Evolutionary conservation across 2,329 filamentous ascomycete species (phyloP), one percentile per base, ranked within the genome.

Genomic region (Colletotrichum truncatum): DNA sequence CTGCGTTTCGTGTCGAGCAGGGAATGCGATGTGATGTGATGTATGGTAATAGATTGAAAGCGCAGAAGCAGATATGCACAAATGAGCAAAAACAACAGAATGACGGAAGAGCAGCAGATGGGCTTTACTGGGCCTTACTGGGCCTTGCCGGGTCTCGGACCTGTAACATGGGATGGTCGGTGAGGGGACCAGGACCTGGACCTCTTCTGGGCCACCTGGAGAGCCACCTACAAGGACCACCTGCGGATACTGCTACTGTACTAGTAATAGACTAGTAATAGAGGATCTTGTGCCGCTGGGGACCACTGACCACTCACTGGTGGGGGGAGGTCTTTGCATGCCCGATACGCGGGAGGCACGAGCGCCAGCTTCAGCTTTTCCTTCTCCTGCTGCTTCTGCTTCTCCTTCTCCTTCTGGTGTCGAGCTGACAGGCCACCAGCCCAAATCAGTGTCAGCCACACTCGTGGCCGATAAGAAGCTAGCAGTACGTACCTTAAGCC

Each of bases 101-200:
- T 64, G 61, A 64, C 61, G 60, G 60, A 45, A 59, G 54, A 59
- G 39, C 32, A 36, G 30, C 30, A 23, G 18, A 26, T 26, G 14
- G 57, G 46, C 26, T 46, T 28, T 41, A 11, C 55, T 36, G 38
- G 48, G 4, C 6, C 12, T 26, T n/a, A n/a, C 57, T 23, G 14
- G 57, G 46, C 26, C 56, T 28, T 41, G n/a, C 55, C 26, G 38
- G 48, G 4, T 9, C 12, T 26, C 11, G 41, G 26, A 25, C 41
- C 32, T 62, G 32, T 39, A 28, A 51, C 45, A 60, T 38, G 30
- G 38, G 38, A 38, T 43, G 60, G 52, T 30, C 26, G 52, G 38
- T 43, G 39, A 34, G 28, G 26, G 16, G 39, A 38, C 48, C 32
- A 14, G 12, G 43, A 12, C 9, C n/a, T n/a, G n/a, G n/a, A n/a